Base-by-base conservation (phyloP, 2,329 filamentous ascomycete species). In the Helotiales sp. region DNA sequence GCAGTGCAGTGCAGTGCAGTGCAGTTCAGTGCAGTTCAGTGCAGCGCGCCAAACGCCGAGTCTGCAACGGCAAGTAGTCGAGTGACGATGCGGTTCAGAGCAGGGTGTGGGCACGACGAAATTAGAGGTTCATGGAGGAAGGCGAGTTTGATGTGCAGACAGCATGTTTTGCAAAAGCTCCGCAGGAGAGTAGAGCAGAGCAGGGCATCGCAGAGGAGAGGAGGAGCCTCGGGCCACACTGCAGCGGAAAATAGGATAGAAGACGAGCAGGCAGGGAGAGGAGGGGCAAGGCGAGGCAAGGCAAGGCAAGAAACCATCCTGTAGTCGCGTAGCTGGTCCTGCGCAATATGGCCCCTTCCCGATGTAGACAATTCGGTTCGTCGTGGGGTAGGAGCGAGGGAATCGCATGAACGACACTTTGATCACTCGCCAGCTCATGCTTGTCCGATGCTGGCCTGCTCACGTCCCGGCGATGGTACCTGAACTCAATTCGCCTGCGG, bases 401-500 rank as follows among this genome's bases (percentile, higher is more conserved):
- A 47, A 31, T 8, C 13, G 46, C 46, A 48, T 48, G 46, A 48
- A 48, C n/a, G 30, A 56, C 58, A 60, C 57, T 56, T 40, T 56
- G 50, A 51, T 56, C 55, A 52, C 49, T 46, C 34, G 52, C 56
- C 56, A 61, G 47, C 48, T 30, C 47, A 51, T 60, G 49, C 22
- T 29, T 51, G 34, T 19, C 17, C 2, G n/a, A 51, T 60, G 49
- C 22, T 29, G 47, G 34, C 30, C 17, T 6, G n/a, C 17, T 25
- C 29, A 51, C 42, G 36, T 55, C 48, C 54, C 61, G 54, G 52
- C 38, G 46, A 44, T 49, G 56, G 57, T 54, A 47, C 56, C 57
- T 59, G 38, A 34, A 25, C 34, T 53, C 34, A 44, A 53, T 31
- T 50, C 48, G 31, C 49, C 34, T 47, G 53, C 59, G 59, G 61